Base-by-base conservation (phyloP, 345 rosid species). In the Xanthoceras sorbifolium region DNA sequence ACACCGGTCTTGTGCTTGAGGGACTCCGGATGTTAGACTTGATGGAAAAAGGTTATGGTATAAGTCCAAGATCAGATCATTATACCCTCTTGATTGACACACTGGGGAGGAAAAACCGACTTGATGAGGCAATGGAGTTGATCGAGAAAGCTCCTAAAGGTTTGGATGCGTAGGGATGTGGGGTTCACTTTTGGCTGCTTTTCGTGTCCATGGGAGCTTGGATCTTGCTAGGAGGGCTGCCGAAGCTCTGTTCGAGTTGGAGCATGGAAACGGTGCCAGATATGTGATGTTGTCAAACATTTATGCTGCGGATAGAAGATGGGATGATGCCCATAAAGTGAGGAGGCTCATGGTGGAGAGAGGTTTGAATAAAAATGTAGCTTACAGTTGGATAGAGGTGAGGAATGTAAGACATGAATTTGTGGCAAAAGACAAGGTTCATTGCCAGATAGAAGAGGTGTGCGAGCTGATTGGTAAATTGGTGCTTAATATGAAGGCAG, bases 171-270 rank as follows among this genome's bases (percentile, higher is more conserved):
- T 77, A 17, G 88, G 85, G 38, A 76, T 87, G 83, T 85, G 87
- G 90, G 90, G 90, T 54, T 81, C 87, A 2, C 72, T 85, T 75
- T 80, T 87, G 52, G 86, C 81, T 71, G 84, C 87, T 65, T 84
- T 86, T 52, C 81, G 81, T 29, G 74, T 87, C 67, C 85, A 82
- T 67, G 84, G 80, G 1, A 76, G 80, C 69, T 62, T 80, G 25
- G 77, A 9, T 67, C 77, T 85, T 76, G 88, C 83, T 65, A 40
- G 71, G 75, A 79, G 36, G 54, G 88, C 90, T 36, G 88, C 86
- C 18, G 84, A 82, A 80, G 74, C 79, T 60, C 72, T 85, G 31
- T 67, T 80, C 61, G 74, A 71, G 64, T 64, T 85, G 72, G 89
- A 87, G 69, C 87, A 89, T 2, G 15, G 17, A 42, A 87, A 87